phyloP scores from a whole-genome alignment of 1,284 basidiomycete genomes.

The Puccinia novopanici region DNA sequence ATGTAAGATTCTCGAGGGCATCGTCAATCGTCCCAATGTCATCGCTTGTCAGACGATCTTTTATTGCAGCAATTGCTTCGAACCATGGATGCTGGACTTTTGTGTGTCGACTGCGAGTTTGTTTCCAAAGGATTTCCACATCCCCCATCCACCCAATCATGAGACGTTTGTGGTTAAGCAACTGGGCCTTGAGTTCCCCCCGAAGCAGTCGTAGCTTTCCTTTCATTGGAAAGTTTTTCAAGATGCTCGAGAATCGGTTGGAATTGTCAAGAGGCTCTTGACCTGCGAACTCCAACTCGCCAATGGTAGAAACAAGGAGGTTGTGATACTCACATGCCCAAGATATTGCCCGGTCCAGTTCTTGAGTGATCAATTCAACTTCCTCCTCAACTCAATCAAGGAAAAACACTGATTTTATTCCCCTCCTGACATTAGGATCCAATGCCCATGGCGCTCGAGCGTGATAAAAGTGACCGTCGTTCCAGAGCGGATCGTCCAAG shows the following conservation, averaged over 20 bases:
- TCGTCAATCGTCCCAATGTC: neutral
- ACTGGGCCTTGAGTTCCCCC: neutral
- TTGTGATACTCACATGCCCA: neutral
- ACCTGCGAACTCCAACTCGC: neutral
- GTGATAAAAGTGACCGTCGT: conserved; percentile 13
- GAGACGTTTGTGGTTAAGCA: neutral
- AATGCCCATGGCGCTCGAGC: neutral
- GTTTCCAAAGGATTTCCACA: neutral
- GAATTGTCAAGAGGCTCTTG: neutral
- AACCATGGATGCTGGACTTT: neutral
- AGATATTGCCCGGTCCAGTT: neutral
- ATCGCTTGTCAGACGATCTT: neutral
- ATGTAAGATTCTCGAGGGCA: neutral
- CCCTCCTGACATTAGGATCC: neutral
- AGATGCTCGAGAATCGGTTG: neutral
- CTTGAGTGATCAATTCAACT: neutral
- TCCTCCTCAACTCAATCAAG: neutral
- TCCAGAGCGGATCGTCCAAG: conserved; percentile 7
- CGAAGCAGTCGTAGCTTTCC: neutral
- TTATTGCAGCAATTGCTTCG: neutral
- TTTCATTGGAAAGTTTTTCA: neutral
- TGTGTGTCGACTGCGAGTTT: neutral
- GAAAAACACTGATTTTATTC: neutral
- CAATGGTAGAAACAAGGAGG: neutral
- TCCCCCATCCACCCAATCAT: neutral